phyloP scores from a whole-genome alignment of 768 basidiomycete species.

The Pulveroboletus sp. region DNA sequence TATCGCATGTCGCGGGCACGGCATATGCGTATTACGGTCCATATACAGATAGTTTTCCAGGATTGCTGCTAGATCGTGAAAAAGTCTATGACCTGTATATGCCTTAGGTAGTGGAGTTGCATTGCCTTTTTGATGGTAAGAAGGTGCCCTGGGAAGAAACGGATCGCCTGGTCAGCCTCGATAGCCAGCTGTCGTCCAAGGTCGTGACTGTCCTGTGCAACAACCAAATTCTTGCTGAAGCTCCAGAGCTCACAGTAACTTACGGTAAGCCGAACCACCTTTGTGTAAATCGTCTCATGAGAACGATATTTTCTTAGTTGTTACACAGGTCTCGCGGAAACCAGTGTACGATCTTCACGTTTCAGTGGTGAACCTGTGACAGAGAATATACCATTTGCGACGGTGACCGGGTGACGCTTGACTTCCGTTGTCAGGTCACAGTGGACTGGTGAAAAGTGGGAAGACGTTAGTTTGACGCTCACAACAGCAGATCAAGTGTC shows the following conservation, averaged over 20 bases:
- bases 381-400: constrained; percentile 11
- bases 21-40: no score
- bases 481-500: constrained; percentile 22
- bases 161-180: constrained; percentile 7
- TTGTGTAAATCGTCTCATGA: background rate
- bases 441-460: constrained; percentile 32
- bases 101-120: no score
- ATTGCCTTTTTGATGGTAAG: background rate
- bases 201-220: constrained; percentile 11
- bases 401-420: constrained; percentile 16
- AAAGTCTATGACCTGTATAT: no score
- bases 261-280: constrained; percentile 11
- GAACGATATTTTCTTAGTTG: constrained; percentile 1
- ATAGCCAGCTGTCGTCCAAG: constrained; percentile 14
- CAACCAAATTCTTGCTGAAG: constrained; percentile 1
- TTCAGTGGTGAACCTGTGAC: no score
- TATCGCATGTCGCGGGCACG: no score
- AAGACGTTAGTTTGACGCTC: constrained; percentile 21
- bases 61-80: no score
- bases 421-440: constrained; percentile 32
- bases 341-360: constrained; percentile 20
- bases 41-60: no score
- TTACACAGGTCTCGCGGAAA: constrained; percentile 16
- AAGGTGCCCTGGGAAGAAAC: background rate
- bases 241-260: constrained; percentile 14